Conservation (phyloP, 805 yeast species). For the Zygosaccharomyces bisporus region DNA sequence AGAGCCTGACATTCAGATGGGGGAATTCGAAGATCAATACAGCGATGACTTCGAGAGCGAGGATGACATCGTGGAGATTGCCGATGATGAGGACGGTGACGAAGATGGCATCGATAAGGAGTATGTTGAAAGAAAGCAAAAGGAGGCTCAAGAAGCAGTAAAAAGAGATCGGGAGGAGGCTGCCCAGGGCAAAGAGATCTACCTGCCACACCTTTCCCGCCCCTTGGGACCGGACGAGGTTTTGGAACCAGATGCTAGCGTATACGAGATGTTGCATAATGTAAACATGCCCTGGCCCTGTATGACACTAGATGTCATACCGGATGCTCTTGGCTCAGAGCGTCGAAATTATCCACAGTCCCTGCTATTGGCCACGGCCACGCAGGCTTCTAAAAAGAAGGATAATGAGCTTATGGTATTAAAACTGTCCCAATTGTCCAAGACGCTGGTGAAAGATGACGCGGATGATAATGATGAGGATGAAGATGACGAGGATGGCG, state of each 20-base stretch:
- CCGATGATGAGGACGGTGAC: conserved; percentile 50
- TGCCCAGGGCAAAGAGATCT: conserved; percentile 46
- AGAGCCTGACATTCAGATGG: conserved; percentile 55
- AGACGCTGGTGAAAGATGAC: conserved; percentile 83
- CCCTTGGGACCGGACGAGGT: conserved; percentile 96
- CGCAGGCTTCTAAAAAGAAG: conserved; percentile 83
- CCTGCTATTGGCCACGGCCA: conserved; percentile 81
- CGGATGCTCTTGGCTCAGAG: conserved; percentile 82
- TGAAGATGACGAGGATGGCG: conserved; percentile 68
- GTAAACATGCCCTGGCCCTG: conserved; percentile 97
- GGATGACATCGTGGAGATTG: conserved; percentile 81
- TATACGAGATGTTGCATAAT: conserved; percentile 93
- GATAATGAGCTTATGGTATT: conserved; percentile 86
- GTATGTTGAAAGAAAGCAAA: conserved; percentile 37
- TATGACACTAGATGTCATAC: conserved; percentile 81
- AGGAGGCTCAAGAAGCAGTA: conserved; percentile 37
- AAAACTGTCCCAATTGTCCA: conserved; percentile 75
- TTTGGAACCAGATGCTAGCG: conserved; percentile 92
- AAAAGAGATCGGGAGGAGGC: conserved; percentile 39
- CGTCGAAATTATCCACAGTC: conserved; percentile 89
- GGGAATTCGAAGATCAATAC: conserved; percentile 82
- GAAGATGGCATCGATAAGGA: conserved; percentile 37
- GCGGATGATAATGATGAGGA: conserved; percentile 71
- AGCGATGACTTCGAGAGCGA: conserved; percentile 93
- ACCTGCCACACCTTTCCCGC: conserved; percentile 81